A percentile compares a stretch with the other conserved stretches of the same genome.
phyloP scores from a whole-genome alignment of 208 protist species.

The Crithidia sp. region DNA sequence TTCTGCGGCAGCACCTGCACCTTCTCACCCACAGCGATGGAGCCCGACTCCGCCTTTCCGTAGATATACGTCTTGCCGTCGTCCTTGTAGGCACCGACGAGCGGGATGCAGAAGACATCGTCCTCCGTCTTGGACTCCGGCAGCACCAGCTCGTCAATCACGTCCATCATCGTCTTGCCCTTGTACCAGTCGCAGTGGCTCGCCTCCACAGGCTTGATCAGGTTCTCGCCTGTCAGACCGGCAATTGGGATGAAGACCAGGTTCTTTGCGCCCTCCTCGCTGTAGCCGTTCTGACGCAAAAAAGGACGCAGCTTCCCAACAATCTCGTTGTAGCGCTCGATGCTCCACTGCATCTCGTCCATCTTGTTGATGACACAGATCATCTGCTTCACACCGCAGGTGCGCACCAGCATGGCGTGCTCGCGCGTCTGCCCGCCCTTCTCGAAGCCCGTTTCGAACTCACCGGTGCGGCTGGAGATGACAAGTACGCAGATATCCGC shows the following conservation, averaged over 20 bases:
- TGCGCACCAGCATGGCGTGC: constrained; percentile 99
- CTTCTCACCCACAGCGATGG: constrained; percentile 88
- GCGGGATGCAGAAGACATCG: constrained; percentile 92
- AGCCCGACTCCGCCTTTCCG: constrained; percentile 96
- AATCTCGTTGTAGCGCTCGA: constrained; percentile 97
- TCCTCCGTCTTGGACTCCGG: constrained; percentile 82
- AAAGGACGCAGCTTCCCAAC: constrained; percentile 95
- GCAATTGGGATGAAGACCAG: constrained; percentile 97
- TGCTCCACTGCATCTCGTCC: constrained; percentile 98
- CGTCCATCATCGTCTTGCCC: constrained; percentile 92
- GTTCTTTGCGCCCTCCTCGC: constrained; percentile 84
- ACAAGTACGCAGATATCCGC: constrained; percentile 99
- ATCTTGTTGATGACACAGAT: constrained; percentile 99
- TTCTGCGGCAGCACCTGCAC: constrained; percentile 86
- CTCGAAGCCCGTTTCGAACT: constrained; percentile 99
- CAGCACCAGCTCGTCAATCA: constrained; percentile 89
- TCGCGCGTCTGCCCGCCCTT: constrained; percentile 99
- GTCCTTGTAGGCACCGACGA: constrained; percentile 96
- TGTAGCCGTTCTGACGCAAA: constrained; percentile 95
- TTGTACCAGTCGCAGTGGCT: constrained; percentile 91
- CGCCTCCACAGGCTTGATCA: constrained; percentile 82
- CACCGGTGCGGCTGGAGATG: constrained; percentile 98
- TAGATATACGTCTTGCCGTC: constrained; percentile 93
- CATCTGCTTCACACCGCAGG: constrained; percentile 96
- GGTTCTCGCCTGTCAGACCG: constrained; percentile 94